phyloP scores from a whole-genome alignment of 768 basidiomycete genomes.

The Boletus subcaerulescens region DNA sequence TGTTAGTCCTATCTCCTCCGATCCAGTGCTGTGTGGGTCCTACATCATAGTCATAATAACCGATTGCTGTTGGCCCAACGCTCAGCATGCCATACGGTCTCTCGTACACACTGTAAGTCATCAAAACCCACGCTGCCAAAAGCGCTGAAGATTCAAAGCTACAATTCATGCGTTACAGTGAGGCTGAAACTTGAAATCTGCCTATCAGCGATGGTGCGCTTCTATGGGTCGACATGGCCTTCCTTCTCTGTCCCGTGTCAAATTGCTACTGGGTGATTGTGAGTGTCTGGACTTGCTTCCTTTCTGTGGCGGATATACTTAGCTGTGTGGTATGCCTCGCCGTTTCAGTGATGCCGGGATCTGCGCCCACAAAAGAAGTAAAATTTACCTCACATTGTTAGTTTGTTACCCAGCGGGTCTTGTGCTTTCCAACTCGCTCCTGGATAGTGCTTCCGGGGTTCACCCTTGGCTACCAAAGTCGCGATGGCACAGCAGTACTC shows the following conservation, averaged over 20 bases:
- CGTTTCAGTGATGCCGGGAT: not conserved
- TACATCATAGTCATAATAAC: too few species aligned
- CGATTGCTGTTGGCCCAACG: too few species aligned
- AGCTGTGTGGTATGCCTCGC: not conserved
- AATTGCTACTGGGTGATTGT: not conserved
- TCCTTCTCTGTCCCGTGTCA: not conserved
- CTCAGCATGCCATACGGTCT: too few species aligned
- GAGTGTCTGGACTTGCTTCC: not conserved
- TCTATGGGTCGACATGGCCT: too few species aligned
- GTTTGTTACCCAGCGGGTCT: not conserved
- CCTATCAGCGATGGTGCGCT: too few species aligned
- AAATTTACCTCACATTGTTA: not conserved
- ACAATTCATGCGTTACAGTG: too few species aligned
- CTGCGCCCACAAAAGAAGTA: constrained; percentile 7
- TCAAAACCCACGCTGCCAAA: too few species aligned
- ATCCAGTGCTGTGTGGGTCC: too few species aligned
- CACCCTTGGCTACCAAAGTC: not conserved
- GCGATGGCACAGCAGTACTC: not conserved
- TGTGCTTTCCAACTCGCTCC: not conserved
- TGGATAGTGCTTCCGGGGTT: not conserved
- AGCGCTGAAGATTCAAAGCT: too few species aligned
- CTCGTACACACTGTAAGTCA: too few species aligned
- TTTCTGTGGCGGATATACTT: not conserved
- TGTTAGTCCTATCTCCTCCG: too few species aligned
- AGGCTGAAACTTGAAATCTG: too few species aligned